Base-by-base conservation (phyloP, 179 eudicot species). In the Spergularia azorica region DNA sequence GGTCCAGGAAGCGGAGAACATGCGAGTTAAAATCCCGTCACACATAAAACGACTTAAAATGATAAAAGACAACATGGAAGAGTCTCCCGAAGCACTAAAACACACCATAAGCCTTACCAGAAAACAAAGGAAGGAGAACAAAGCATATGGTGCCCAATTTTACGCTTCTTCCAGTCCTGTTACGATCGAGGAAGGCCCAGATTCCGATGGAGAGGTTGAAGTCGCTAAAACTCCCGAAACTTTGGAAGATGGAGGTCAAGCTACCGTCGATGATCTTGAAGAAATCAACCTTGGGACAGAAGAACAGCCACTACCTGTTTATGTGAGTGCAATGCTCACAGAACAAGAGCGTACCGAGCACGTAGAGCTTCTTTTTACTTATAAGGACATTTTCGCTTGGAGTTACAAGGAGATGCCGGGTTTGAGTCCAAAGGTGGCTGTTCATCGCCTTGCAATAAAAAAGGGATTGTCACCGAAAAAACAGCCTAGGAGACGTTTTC, bases 341-440 rank as follows among this genome's bases (percentile, higher is more conserved):
- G 4, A 5, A 1, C 36, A 60, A 12, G 67, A 73, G 4, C 39
- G 59, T 17, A 17, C 46, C 5, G 57, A 10, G 1, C 21, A 73
- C 57, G 39, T 41, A 9, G n/a, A 59, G 0, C 2, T 72, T 6
- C 66, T 72, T 10, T 32, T 0, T 0, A 38, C 41, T 16, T 66
- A 59, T 0, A 43, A 73, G 13, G 67, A 60, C 5, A 39, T 59
- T 8, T 59, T 73, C 1, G 63, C 74, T 4, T 71, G 74, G 63
- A 26, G 14, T 6, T 60, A 73, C 12, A 43, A 60, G 9, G 68
- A 74, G 5, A 74, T 74, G 69, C 32, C 76, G 0, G 69, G 69
- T 3, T 21, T 75, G 3, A 39, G 36, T 50, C 77, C 71, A 1
- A 75, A 54, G 1, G 17, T 64, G 0, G 48, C 59, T 0, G 59